A percentile compares a stretch with the other conserved stretches of the same genome.
phyloP scores from a whole-genome alignment of 208 protist genomes.

The Acanthamoeba divionensis region DNA sequence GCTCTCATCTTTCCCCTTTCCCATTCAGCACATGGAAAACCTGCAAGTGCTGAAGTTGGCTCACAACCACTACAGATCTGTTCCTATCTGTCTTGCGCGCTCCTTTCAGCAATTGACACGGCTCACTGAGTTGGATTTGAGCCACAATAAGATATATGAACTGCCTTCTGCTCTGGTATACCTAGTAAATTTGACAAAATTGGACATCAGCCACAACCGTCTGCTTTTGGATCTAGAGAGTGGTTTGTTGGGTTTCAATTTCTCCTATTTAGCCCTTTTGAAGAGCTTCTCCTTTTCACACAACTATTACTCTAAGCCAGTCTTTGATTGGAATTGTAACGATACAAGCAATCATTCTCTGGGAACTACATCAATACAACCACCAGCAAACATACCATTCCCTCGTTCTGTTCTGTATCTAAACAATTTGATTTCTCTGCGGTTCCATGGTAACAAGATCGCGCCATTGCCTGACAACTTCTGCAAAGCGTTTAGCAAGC shows the following conservation, averaged over 20 bases:
- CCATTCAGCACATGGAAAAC: neutral
- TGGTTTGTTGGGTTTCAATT: too few species aligned
- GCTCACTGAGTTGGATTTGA: neutral
- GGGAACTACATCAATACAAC: too few species aligned
- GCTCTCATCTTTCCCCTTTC: neutral
- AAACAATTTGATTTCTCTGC: neutral
- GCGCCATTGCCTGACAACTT: neutral
- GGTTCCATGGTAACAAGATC: conserved; percentile 37
- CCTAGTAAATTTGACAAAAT: neutral
- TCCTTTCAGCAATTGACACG: neutral
- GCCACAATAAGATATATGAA: conserved; percentile 39
- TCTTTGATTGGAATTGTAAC: too few species aligned
- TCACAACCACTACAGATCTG: neutral
- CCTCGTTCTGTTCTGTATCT: neutral
- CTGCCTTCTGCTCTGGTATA: neutral
- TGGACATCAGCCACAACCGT: neutral
- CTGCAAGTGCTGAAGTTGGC: conserved; percentile 7
- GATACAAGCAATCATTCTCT: too few species aligned
- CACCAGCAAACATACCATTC: too few species aligned
- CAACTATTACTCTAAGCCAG: too few species aligned
- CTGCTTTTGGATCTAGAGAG: too few species aligned
- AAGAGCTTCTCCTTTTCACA: too few species aligned
- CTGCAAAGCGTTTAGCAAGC: neutral
- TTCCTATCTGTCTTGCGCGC: neutral
- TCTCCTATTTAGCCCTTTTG: too few species aligned